Conservation (phyloP, 2,329 filamentous ascomycete genomes). For the Aspergillus ruber region DNA sequence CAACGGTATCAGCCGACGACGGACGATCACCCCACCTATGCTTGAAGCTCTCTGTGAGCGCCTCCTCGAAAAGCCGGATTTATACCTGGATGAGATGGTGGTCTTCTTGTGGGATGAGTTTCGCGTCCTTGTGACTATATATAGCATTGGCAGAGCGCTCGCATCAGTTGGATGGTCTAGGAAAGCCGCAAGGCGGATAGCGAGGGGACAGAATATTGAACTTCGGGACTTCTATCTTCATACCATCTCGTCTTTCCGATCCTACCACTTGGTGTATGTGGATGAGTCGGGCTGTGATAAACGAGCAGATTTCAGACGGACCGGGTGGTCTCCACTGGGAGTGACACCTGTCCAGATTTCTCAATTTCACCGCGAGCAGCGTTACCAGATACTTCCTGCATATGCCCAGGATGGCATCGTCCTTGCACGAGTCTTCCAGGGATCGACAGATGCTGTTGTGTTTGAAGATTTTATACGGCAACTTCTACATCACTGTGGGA, state of each 20-base stretch:
- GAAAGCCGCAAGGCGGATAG: conserved; percentile 24
- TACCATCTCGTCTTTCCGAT: no score
- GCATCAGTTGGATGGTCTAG: conserved; percentile 21
- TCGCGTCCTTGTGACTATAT: conserved; percentile 8
- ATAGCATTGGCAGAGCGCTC: conserved; percentile 20
- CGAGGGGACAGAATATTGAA: conserved; percentile 25
- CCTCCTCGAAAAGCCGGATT: background rate
- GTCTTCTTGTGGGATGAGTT: conserved; percentile 9
- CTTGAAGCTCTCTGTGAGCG: background rate
- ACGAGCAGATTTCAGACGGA: no score
- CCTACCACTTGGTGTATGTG: no score
- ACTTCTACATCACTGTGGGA: no score
- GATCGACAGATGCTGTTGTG: no score
- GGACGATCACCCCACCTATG: conserved; percentile 14
- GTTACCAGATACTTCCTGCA: no score
- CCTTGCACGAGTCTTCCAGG: no score
- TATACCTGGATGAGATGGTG: background rate
- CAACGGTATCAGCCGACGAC: conserved; percentile 3
- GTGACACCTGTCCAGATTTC: conserved; percentile 8
- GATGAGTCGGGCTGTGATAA: no score
- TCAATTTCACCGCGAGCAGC: no score
- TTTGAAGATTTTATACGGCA: no score
- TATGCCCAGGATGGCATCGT: no score
- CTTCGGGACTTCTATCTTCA: background rate
- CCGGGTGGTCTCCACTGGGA: no score